Percentiles rank a stretch among this genome's conserved stretches.
Conservation (phyloP, 106 monocot species). For the Dendrobium chrysotoxum region DNA sequence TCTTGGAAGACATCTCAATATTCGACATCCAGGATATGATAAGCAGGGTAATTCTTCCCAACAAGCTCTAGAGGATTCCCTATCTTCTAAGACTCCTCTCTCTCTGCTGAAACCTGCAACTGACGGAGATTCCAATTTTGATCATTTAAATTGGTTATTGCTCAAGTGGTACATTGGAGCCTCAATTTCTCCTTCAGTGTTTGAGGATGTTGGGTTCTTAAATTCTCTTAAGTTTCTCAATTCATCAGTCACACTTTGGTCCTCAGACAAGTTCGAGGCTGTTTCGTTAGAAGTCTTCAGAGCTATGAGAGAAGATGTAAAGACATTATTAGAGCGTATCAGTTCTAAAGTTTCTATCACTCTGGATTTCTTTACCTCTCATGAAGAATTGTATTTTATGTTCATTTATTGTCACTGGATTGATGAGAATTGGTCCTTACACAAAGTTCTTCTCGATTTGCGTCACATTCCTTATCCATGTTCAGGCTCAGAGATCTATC, state of each 20-base stretch:
- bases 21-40: constrained; percentile 85
- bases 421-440: constrained; percentile 63
- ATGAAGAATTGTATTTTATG: constrained; percentile 71
- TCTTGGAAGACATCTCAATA: constrained; percentile 81
- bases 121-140: constrained; percentile 28
- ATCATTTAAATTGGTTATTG: constrained; percentile 68
- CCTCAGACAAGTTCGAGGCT: constrained; percentile 52
- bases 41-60: constrained; percentile 31
- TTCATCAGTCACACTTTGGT: constrained; percentile 53
- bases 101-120: constrained; percentile 23
- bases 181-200: constrained; percentile 36
- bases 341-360: constrained; percentile 68
- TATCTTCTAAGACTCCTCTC: constrained; percentile 32
- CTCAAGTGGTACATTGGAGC: constrained; percentile 59
- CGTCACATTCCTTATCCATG: constrained; percentile 59
- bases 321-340: constrained; percentile 37
- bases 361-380: constrained; percentile 83
- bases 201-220: constrained; percentile 44
- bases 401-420: constrained; percentile 75
- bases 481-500: constrained; percentile 48
- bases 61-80: constrained; percentile 12
- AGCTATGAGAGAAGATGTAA: constrained; percentile 72
- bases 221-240: constrained; percentile 59
- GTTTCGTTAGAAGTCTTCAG: constrained; percentile 46
- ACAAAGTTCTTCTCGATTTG: constrained; percentile 75